These are phyloP conservation scores for Pelargonium fulgidum DNA, from an alignment of 441 rosid genomes.

Conservation along the genomic window DNA sequence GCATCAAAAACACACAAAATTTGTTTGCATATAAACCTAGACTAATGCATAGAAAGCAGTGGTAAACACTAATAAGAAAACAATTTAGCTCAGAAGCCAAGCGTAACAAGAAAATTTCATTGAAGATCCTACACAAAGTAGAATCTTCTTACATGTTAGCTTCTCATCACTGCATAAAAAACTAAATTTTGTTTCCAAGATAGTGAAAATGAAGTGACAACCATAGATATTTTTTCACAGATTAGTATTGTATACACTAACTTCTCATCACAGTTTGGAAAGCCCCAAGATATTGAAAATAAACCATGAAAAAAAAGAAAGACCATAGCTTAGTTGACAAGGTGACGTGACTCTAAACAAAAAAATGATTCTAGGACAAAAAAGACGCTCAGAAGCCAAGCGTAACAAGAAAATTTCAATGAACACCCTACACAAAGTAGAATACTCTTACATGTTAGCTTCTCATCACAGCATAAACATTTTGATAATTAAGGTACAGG, in stretches of 20 bases:
- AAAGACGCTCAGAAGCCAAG: conserved; percentile 20
- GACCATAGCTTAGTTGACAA: too few species aligned
- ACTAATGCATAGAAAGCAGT: too few species aligned
- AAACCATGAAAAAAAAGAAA: too few species aligned
- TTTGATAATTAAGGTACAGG: too few species aligned
- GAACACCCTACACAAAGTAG: conserved; percentile 13
- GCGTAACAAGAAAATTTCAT: conserved; percentile 20
- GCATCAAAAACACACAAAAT: not conserved
- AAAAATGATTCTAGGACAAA: too few species aligned
- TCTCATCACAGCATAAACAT: conserved; percentile 20
- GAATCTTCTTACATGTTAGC: conserved; percentile 36
- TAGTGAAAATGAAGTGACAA: too few species aligned
- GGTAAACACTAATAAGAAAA: not conserved
- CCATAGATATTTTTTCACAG: too few species aligned
- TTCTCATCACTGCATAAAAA: conserved; percentile 37
- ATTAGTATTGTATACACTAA: not conserved
- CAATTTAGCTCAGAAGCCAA: conserved; percentile 18
- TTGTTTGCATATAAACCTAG: not conserved
- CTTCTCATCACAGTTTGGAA: not conserved
- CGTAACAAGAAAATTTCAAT: conserved; percentile 21
- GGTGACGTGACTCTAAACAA: too few species aligned
- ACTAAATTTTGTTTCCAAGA: too few species aligned
- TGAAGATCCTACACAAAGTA: conserved; percentile 13
- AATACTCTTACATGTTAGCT: conserved; percentile 24
- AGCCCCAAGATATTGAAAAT: too few species aligned